Evolutionary conservation across 805 yeast species (phyloP).

Genomic region (Starmerella tilneyi): DNA sequence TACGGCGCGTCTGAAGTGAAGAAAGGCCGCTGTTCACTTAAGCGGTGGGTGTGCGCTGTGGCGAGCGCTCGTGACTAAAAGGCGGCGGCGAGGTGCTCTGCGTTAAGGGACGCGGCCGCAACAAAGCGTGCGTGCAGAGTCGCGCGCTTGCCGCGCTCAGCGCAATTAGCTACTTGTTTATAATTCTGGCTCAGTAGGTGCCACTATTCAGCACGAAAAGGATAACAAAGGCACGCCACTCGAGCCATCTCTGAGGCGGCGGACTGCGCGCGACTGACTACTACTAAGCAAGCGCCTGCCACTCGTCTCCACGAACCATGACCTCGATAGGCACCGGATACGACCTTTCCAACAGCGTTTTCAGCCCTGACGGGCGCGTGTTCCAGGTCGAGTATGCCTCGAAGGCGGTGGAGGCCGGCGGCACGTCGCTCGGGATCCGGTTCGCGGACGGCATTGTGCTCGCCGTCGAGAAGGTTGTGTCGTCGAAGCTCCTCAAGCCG

Average conservation of each 20-base stretch:
- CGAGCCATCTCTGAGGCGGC: not conserved
- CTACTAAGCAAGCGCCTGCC: not conserved
- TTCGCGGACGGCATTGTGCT: slow-evolving; percentile 90
- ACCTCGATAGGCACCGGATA: slow-evolving; percentile 98
- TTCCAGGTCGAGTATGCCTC: slow-evolving; percentile 97
- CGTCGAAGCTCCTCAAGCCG: slow-evolving; percentile 80
- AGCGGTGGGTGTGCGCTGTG: not conserved
- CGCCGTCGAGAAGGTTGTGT: slow-evolving; percentile 88
- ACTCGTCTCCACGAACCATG: slow-evolving; percentile 28
- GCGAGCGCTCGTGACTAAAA: slow-evolving; percentile 2
- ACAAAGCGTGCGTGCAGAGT: no score
- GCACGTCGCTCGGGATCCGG: slow-evolving; percentile 87
- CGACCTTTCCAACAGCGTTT: slow-evolving; percentile 94
- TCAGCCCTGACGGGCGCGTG: slow-evolving; percentile 53
- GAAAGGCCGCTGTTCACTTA: not conserved
- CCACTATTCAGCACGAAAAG: no score
- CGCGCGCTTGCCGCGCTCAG: no score
- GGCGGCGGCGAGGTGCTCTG: no score
- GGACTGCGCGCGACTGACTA: not conserved
- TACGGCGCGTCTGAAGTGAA: not conserved
- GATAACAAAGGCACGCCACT: not conserved
- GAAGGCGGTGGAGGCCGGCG: slow-evolving; percentile 96
- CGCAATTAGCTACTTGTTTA: no score
- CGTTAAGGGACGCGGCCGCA: no score
- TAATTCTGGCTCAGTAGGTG: no score